Percentiles rank a stretch among this genome's conserved stretches.
Evolutionary conservation across 2,329 filamentous ascomycete species (phyloP).

Genomic region (Xylariaceae sp.): DNA sequence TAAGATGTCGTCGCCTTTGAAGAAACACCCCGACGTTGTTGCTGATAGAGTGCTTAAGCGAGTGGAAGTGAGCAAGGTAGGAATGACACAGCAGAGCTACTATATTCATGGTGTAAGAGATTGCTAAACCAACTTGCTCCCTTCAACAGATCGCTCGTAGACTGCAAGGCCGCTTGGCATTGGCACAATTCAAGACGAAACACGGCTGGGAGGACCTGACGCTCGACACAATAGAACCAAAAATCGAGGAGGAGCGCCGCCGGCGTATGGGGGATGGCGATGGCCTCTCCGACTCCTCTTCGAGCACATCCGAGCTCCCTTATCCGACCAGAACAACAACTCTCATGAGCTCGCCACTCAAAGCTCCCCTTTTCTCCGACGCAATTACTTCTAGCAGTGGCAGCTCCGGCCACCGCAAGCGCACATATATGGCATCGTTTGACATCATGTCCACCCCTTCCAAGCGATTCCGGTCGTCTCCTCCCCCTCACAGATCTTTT

Average conservation of each 20-base stretch:
- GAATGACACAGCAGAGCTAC: slow-evolving; percentile 23
- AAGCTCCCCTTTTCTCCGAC: slow-evolving; percentile 76
- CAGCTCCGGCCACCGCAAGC: slow-evolving; percentile 60
- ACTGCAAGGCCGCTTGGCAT: slow-evolving; percentile 86
- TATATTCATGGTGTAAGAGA: slow-evolving; percentile 4
- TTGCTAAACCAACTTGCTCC: slow-evolving; percentile 21
- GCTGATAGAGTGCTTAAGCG: slow-evolving; percentile 65
- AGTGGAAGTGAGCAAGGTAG: slow-evolving; percentile 70
- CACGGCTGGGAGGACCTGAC: slow-evolving; percentile 91
- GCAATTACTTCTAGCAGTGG: slow-evolving; percentile 66
- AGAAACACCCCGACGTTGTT: slow-evolving; percentile 58
- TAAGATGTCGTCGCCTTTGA: slow-evolving; percentile 55
- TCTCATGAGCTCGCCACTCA: slow-evolving; percentile 80
- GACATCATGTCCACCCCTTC: slow-evolving; percentile 53
- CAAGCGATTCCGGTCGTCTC: slow-evolving; percentile 66
- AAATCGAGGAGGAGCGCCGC: slow-evolving; percentile 71
- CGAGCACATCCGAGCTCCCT: slow-evolving; percentile 71
- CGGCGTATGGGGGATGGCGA: slow-evolving; percentile 67
- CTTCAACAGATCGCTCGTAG: slow-evolving; percentile 75
- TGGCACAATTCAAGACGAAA: slow-evolving; percentile 96
- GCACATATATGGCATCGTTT: slow-evolving; percentile 55
- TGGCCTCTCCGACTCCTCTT: slow-evolving; percentile 79
- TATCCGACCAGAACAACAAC: slow-evolving; percentile 57
- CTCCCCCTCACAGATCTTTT: slow-evolving; percentile 55
- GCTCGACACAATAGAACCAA: slow-evolving; percentile 79